Base-by-base conservation (phyloP, 106 monocot genomes). In the Dendrobium chrysotoxum region DNA sequence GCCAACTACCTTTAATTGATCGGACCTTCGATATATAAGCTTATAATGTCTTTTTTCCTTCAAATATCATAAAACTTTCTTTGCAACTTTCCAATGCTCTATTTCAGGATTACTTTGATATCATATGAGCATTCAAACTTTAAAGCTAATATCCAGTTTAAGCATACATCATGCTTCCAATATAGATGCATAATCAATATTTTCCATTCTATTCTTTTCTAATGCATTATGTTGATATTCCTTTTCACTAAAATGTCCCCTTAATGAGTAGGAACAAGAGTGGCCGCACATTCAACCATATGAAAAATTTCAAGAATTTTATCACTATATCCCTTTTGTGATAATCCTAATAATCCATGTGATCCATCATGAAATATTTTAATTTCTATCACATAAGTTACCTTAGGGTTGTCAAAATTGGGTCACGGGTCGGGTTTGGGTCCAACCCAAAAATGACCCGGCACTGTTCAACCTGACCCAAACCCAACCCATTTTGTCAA, bases 161-260 rank as follows among this genome's bases (percentile, higher is more conserved):
- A 3, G 78, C 55, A 78, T 78, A 61, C 78, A 78, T 78, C n/a
- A 61, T 17, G 35, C 58, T 78, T 17, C 55, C 58, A 23, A 78
- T 38, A 61, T 11, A 78, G 78, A 78, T 11, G 55, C 54, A 78
- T 61, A 78, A 47, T 55, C 25, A 35, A 30, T 30, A 7, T 58
- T 78, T 78, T 78, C 13, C 55, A 78, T 78, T 10, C 58, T 55
- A 58, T 61, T 57, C 5, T 10, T 26, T 78, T 78, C 28, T 5
- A 55, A 57, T 28, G 10, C 54, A 16, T 54, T 54, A 3, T 15
- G 10, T 54, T 8, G 54, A 13, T 13, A 54, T 1, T 54, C 11
- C 50, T 50, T 15, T 10, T 10, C 11, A 50, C 15, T 15, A 50
- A 50, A 15, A 10, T 50, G 15, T 50, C 50, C 15, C 50, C 4